Percentiles rank a stretch among this genome's conserved stretches.
Conservation (phyloP, 2,329 filamentous ascomycete species). For the Didymella glomerata region DNA sequence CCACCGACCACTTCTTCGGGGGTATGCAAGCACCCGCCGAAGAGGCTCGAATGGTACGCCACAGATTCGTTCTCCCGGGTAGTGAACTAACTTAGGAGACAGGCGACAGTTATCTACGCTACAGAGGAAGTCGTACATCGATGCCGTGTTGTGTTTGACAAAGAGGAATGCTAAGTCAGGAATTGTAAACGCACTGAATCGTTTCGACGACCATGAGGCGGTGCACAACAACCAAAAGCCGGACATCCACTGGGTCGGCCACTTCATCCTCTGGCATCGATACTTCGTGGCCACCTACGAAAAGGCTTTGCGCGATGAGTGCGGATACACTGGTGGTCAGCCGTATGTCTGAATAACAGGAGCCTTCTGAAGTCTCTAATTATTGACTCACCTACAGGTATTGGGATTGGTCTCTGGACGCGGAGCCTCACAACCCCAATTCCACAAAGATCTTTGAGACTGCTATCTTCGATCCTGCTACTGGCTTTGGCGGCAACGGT, state of each 20-base stretch:
- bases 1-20: background rate
- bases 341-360: slow-evolving; percentile 41
- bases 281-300: slow-evolving; percentile 27
- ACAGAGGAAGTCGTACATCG: slow-evolving; percentile 32
- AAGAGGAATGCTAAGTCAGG: slow-evolving; percentile 27
- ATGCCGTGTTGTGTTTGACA: slow-evolving; percentile 37
- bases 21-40: slow-evolving; percentile 2
- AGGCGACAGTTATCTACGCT: background rate
- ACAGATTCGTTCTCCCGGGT: too few species aligned
- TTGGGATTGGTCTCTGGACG: slow-evolving; percentile 40
- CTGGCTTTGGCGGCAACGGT: slow-evolving; percentile 50
- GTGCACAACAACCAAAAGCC: slow-evolving; percentile 34
- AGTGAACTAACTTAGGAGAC: background rate
- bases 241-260: slow-evolving; percentile 38
- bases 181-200: slow-evolving; percentile 26
- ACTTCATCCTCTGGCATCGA: slow-evolving; percentile 27
- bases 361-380: background rate
- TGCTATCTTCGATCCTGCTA: slow-evolving; percentile 29
- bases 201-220: slow-evolving; percentile 37
- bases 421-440: slow-evolving; percentile 20
- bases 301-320: slow-evolving; percentile 33
- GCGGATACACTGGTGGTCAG: slow-evolving; percentile 33
- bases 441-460: slow-evolving; percentile 26
- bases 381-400: slow-evolving; percentile 17
- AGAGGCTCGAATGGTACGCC: slow-evolving; percentile 2